Evolutionary conservation across 73 alveolate genomes (phyloP).

Genomic region (Tetrahymena borealis): DNA sequence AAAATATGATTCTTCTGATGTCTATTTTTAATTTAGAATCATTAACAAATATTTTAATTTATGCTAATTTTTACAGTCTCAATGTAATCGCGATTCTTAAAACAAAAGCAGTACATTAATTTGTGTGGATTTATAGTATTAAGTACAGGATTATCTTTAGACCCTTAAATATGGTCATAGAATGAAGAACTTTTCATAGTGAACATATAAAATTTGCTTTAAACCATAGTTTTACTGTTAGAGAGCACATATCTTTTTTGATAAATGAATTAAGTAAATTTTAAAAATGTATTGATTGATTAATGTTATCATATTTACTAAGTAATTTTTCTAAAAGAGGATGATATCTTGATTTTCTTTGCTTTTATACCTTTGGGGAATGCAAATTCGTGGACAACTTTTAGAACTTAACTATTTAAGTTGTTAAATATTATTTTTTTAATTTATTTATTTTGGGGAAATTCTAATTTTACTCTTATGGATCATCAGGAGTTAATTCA

Average conservation of each 20-base stretch:
- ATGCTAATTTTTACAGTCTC: conserved; percentile 1
- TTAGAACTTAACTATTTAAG: neutral
- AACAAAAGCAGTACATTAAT: conserved; percentile 13
- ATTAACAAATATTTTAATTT: neutral
- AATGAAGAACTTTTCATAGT: neutral
- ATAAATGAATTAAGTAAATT: neutral
- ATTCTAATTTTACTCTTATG: neutral
- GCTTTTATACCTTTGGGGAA: neutral
- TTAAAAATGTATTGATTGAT: neutral
- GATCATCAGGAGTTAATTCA: neutral
- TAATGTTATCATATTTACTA: neutral
- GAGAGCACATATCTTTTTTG: neutral
- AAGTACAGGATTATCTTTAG: neutral
- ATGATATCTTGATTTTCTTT: neutral
- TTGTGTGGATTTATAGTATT: conserved; percentile 18
- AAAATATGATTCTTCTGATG: conserved; percentile 11
- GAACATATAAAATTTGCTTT: neutral
- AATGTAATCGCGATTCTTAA: conserved; percentile 14
- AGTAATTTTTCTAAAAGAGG: neutral
- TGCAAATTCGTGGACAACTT: neutral
- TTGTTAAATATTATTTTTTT: neutral
- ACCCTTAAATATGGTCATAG: neutral
- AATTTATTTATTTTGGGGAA: neutral
- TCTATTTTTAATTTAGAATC: neutral
- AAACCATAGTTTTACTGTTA: neutral